Conservation (phyloP, 2,329 filamentous ascomycete genomes). For the Penicillium sclerotiorum region DNA sequence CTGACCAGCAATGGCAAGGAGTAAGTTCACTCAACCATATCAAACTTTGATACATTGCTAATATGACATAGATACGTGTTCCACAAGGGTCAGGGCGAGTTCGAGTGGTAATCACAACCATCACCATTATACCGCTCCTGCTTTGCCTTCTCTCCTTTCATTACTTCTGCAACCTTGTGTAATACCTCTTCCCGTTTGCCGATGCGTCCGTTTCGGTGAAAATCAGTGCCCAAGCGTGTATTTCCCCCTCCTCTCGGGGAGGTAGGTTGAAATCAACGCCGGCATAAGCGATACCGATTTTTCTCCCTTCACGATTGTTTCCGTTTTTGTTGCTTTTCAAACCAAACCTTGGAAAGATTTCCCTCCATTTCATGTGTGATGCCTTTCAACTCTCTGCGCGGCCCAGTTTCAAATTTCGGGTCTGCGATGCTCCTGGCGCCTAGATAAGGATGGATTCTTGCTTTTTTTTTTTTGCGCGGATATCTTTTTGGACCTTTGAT, state of each 20-base stretch:
- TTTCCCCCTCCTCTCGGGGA: constrained; percentile 7
- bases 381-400: constrained; percentile 7
- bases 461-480: constrained; percentile 9
- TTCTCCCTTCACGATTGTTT: constrained; percentile 13
- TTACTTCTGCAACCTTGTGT: constrained; percentile 23
- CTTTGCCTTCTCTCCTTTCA: background rate
- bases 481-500: constrained; percentile 5
- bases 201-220: constrained; percentile 12
- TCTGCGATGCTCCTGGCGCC: constrained; percentile 26
- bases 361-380: constrained; percentile 1
- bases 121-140: background rate
- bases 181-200: constrained; percentile 13
- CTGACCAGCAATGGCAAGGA: constrained; percentile 92
- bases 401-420: background rate
- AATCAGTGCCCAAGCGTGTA: constrained; percentile 16
- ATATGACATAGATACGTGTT: constrained; percentile 72
- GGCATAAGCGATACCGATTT: constrained; percentile 15
- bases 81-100: constrained; percentile 95
- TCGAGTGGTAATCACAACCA: constrained; percentile 76
- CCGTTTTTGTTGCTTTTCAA: constrained; percentile 3
- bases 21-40: constrained; percentile 48
- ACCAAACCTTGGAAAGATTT: constrained; percentile 4
- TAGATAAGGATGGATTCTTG: constrained; percentile 23
- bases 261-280: too few relatives aligned
- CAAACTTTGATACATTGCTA: constrained; percentile 23